Conservation (phyloP, 2,329 filamentous ascomycete genomes). For the Huntiella moniliformis region DNA sequence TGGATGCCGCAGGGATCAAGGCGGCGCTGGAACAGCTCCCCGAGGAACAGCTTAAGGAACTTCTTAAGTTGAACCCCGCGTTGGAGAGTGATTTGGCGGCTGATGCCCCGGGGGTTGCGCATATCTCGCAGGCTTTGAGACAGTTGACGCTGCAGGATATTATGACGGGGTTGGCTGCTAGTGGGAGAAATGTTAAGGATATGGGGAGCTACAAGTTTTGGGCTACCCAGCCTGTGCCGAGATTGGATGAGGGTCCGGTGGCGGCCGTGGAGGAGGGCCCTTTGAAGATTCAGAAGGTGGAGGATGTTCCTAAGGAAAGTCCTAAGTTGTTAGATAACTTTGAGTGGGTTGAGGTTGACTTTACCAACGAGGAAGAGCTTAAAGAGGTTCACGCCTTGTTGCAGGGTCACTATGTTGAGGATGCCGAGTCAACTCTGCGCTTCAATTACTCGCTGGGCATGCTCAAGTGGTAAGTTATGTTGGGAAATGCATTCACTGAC, state of each 20-base stretch:
- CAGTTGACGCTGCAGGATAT: constrained; percentile 51
- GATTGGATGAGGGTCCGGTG: constrained; percentile 43
- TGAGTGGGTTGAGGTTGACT: constrained; percentile 84
- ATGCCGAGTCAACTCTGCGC: constrained; percentile 89
- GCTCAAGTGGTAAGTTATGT: constrained; percentile 53
- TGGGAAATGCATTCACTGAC: not conserved
- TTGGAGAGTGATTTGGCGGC: constrained; percentile 35
- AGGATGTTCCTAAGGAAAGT: constrained; percentile 61
- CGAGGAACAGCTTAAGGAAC: constrained; percentile 39
- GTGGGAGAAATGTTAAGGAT: constrained; percentile 80
- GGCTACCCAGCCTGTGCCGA: constrained; percentile 88
- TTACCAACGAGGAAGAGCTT: constrained; percentile 58
- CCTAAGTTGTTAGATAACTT: constrained; percentile 62
- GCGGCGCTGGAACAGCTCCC: constrained; percentile 35
- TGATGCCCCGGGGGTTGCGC: constrained; percentile 21
- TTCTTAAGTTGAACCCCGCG: constrained; percentile 55
- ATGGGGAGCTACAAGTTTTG: constrained; percentile 98
- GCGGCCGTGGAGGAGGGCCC: constrained; percentile 53
- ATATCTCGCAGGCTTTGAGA: constrained; percentile 34
- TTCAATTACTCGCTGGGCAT: constrained; percentile 90
- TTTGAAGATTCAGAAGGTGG: constrained; percentile 53
- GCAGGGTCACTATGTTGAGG: constrained; percentile 90
- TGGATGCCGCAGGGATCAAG: constrained; percentile 23
- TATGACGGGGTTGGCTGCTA: constrained; percentile 55
- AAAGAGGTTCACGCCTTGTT: constrained; percentile 84